Percentiles rank a stretch among this genome's conserved stretches.
Conservation (phyloP, 2,329 filamentous ascomycete genomes). For the Huntiella decipiens region DNA sequence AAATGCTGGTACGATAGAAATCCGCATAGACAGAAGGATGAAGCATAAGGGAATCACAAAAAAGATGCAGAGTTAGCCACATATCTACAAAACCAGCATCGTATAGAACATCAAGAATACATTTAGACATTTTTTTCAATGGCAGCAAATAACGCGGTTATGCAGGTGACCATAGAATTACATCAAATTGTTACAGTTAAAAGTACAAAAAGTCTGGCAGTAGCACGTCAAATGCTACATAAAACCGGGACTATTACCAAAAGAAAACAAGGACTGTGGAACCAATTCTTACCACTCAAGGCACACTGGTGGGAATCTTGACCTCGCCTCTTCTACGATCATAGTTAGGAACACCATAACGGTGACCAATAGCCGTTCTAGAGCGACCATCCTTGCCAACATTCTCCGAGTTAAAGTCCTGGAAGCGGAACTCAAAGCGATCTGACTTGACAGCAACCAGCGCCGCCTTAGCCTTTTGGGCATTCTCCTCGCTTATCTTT, state of each 20-base stretch:
- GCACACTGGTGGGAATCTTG: slow-evolving; percentile 49
- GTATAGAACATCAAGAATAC: neutral
- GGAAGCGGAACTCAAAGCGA: slow-evolving; percentile 46
- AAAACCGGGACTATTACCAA: neutral
- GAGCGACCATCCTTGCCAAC: slow-evolving; percentile 35
- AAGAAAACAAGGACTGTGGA: neutral
- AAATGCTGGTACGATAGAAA: slow-evolving; percentile 3
- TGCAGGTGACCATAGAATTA: neutral
- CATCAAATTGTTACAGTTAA: slow-evolving; percentile 5
- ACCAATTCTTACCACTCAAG: slow-evolving; percentile 18
- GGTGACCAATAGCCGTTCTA: slow-evolving; percentile 34
- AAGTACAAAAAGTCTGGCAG: slow-evolving; percentile 2
- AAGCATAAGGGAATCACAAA: neutral
- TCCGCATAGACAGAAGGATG: neutral
- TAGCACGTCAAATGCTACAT: neutral
- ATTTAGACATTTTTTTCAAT: neutral
- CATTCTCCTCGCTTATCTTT: slow-evolving; percentile 8
- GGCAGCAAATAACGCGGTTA: neutral
- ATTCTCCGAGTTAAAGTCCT: slow-evolving; percentile 36
- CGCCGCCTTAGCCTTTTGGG: slow-evolving; percentile 20
- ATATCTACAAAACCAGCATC: neutral
- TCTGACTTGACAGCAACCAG: slow-evolving; percentile 28
- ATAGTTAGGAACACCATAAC: slow-evolving; percentile 43
- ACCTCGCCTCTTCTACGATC: slow-evolving; percentile 44
- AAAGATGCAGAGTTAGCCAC: neutral